Conservation (phyloP, 106 monocot genomes). For the Agapanthus africanus region DNA sequence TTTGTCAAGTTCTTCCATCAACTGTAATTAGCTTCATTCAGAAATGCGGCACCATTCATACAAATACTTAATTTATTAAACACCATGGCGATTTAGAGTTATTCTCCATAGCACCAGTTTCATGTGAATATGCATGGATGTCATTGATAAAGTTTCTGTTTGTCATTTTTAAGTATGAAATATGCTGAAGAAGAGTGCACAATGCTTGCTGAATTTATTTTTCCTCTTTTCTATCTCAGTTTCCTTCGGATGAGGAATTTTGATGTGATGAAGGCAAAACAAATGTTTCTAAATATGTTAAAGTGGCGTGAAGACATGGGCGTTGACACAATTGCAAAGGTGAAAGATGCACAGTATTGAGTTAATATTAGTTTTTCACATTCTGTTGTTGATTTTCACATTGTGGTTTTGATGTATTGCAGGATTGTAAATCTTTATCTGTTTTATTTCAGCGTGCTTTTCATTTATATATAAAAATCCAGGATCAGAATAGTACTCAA, state of each 20-base stretch:
- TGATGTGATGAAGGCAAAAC: conserved; percentile 37
- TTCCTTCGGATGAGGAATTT: conserved; percentile 51
- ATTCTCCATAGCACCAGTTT: neutral
- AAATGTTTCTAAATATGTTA: conserved; percentile 55
- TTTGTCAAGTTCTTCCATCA: neutral
- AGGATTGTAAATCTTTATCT: neutral
- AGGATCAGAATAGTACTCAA: too few species aligned
- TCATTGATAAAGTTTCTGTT: neutral
- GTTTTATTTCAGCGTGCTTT: neutral
- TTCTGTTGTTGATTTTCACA: neutral
- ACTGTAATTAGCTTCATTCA: neutral
- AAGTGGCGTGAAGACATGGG: conserved; percentile 57
- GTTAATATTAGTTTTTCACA: too few species aligned
- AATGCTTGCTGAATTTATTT: neutral
- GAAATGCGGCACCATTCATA: neutral
- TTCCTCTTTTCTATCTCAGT: conserved; percentile 10
- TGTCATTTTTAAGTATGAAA: neutral
- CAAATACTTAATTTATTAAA: neutral
- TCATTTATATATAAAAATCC: too few species aligned
- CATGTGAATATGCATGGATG: too few species aligned
- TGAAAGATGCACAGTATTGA: conserved; percentile 7
- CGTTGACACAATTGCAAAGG: conserved; percentile 45
- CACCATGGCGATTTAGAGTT: neutral
- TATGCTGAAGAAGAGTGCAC: neutral
- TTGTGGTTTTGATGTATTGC: neutral